Evolutionary conservation across 345 rosid species (phyloP).

Genomic region (Clausena lansium): DNA sequence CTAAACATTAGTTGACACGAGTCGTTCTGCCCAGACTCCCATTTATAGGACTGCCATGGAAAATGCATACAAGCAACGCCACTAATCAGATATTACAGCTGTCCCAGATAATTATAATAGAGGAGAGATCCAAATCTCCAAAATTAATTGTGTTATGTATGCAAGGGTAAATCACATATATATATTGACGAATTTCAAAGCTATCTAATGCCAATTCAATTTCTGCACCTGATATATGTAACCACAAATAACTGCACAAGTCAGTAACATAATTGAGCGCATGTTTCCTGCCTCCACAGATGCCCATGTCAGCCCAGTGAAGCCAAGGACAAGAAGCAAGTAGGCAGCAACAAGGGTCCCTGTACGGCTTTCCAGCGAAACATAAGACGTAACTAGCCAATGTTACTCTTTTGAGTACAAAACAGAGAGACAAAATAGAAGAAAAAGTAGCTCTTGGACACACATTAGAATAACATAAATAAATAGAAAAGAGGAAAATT

Average conservation of each 20-base stretch:
- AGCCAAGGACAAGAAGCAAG: constrained; percentile 48
- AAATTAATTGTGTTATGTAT: not conserved
- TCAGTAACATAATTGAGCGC: constrained; percentile 57
- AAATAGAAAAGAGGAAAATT: not conserved
- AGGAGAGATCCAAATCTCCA: not conserved
- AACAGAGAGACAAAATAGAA: constrained; percentile 6
- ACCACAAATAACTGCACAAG: constrained; percentile 68
- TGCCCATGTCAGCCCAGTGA: constrained; percentile 61
- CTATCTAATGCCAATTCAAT: not conserved
- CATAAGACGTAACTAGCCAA: constrained; percentile 12
- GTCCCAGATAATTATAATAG: not conserved
- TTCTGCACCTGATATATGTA: constrained; percentile 72
- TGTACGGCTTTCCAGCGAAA: constrained; percentile 52
- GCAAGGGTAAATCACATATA: no score
- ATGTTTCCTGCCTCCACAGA: constrained; percentile 49
- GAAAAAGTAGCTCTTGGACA: not conserved
- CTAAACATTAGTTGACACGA: not conserved
- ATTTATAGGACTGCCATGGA: not conserved
- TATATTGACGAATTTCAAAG: not conserved
- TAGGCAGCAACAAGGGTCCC: constrained; percentile 61
- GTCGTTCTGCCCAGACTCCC: not conserved
- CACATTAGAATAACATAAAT: no score
- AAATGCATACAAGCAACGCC: not conserved
- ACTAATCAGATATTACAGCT: not conserved
- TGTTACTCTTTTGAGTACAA: not conserved